Base-by-base conservation (phyloP, 2,329 filamentous ascomycete genomes). In the Phialophora verrucosa region DNA sequence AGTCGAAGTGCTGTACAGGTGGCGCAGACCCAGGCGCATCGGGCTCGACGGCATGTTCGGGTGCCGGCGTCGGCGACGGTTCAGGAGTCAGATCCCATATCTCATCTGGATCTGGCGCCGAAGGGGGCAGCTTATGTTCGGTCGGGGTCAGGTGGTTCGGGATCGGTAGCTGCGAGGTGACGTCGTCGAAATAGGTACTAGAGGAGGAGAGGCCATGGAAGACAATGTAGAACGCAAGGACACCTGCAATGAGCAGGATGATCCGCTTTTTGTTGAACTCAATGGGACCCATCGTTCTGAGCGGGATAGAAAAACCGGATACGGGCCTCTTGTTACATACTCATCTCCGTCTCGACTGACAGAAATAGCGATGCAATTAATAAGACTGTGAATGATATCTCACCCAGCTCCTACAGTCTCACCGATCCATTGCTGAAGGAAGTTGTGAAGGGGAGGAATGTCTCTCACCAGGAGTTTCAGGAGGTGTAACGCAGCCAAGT, bases 251-350 rank as follows among this genome's bases (percentile, higher is more conserved):
- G 31, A 73, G 67, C 44, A 73, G 42, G 65, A 70, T 68, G 51
- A 72, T 69, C 17, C 72, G 71, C 57, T 69, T 62, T 62, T 71
- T 73, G 63, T 72, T 71, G 49, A 73, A 60, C 57, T 73, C 71
- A 55, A 73, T 72, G 23, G 65, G 70, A 42, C 65, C 71, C 71
- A 73, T 73, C 6, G 20, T 66, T 65, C 17, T 14, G 35, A 7
- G 42, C n/a, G 6, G 20, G 3, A 35, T 35, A 10, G 31, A n/a
- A 44, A 38, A 17, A 42, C 23, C 8, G 23, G 25, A 38, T 5
- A 10, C 29, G 11, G n/a, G 20, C 12, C 12, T 53, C 10, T 23
- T 20, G 10, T 51, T 61, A 61, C 31, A 32, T 32, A 42, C 10
- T 38, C 29, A 61, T 61, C 17, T 6, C 47, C 38, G 20, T 32